Percentiles rank a stretch among this genome's conserved stretches.
phyloP scores from a whole-genome alignment of 441 rosid species.

The Brassica balearica region DNA sequence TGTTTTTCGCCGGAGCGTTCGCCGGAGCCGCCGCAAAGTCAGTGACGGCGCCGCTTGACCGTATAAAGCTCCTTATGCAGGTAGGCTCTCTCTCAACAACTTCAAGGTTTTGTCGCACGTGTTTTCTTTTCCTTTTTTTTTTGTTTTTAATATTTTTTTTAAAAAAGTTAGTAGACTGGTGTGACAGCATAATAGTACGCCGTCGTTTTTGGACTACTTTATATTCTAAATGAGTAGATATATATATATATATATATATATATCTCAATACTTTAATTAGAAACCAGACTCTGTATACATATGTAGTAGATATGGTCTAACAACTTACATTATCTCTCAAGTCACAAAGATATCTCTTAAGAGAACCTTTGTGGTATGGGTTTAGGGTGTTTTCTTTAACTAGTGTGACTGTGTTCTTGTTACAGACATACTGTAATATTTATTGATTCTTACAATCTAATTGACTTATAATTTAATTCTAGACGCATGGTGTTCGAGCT shows the following conservation, averaged over 20 bases:
- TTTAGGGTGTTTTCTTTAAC: not conserved
- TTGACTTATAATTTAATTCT: conserved; percentile 13
- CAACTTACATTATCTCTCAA: not conserved
- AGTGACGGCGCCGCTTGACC: conserved; percentile 96
- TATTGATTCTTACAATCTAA: conserved; percentile 8
- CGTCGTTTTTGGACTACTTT: conserved; percentile 25
- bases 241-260: not conserved
- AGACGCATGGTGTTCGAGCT: conserved; percentile 92
- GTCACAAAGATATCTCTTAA: conserved; percentile 2
- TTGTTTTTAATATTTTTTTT: not conserved
- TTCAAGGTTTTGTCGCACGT: conserved; percentile 43
- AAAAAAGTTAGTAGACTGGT: conserved; percentile 1
- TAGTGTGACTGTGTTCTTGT: conserved; percentile 20
- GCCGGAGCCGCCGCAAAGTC: conserved; percentile 97
- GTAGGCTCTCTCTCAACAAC: conserved; percentile 47
- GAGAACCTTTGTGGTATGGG: not conserved
- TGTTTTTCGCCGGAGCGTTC: conserved; percentile 88
- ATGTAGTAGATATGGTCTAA: conserved; percentile 1
- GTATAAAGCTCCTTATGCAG: conserved; percentile 96
- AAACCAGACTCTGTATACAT: conserved; percentile 6
- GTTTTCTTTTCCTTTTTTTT: conserved; percentile 24
- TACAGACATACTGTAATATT: conserved; percentile 14
- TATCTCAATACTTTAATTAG: not conserved
- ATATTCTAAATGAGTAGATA: not conserved
- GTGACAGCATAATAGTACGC: conserved; percentile 14